A percentile compares a stretch with the other conserved stretches of the same genome.
These are phyloP conservation scores for Rutidosis leptorrhynchoides DNA, from an alignment of 129 eudicot species.

Conservation along the genomic window DNA sequence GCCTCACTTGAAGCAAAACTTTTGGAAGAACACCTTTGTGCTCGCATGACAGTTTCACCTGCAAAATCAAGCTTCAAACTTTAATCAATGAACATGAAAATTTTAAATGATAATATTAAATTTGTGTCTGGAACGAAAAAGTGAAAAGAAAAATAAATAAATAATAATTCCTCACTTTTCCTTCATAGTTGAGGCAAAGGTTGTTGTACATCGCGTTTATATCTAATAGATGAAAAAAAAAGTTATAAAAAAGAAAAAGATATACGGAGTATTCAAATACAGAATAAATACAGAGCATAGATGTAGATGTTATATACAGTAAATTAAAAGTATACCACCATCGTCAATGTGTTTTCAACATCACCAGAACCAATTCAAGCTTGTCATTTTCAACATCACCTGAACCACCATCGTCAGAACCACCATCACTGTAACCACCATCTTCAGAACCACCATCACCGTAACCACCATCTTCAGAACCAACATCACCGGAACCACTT, in stretches of 20 bases:
- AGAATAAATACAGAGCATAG: neutral
- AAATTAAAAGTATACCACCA: too few relatives aligned
- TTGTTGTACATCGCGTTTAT: constrained; percentile 75
- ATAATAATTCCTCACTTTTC: constrained; percentile 62
- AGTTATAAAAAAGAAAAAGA: too few relatives aligned
- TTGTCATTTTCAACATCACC: too few relatives aligned
- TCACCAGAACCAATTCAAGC: too few relatives aligned
- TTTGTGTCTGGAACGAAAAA: neutral
- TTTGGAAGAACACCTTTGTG: constrained; percentile 90
- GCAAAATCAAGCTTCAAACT: constrained; percentile 23
- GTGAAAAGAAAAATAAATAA: too few relatives aligned
- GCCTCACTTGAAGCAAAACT: constrained; percentile 68
- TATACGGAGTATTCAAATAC: constrained; percentile 7
- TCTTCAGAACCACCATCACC: too few relatives aligned
- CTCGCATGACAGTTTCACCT: constrained; percentile 68
- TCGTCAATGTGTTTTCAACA: too few relatives aligned
- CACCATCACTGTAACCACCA: too few relatives aligned
- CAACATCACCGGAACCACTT: too few relatives aligned
- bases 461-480: too few relatives aligned
- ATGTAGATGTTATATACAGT: neutral
- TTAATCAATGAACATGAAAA: neutral
- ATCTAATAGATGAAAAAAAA: constrained; percentile 44
- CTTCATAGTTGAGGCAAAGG: constrained; percentile 72
- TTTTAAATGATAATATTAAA: neutral
- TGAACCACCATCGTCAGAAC: too few relatives aligned